These are phyloP conservation scores for Canna indica DNA, from an alignment of 176 grass and related monocot species.

Conservation along the genomic window DNA sequence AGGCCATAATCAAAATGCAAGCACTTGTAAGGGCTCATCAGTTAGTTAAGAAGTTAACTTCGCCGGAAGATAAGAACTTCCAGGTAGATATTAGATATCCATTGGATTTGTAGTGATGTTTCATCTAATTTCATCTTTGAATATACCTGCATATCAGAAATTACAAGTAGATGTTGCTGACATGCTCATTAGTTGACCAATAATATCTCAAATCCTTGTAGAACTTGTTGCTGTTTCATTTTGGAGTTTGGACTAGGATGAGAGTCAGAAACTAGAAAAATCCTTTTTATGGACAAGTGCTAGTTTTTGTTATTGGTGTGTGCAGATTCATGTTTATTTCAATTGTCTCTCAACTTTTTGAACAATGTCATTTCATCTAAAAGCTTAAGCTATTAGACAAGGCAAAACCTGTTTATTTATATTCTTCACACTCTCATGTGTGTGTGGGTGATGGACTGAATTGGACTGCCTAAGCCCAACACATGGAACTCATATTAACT, in stretches of 20 bases:
- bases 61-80: constrained; percentile 1
- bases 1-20: constrained; percentile 87
- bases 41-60: constrained; percentile 7
- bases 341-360: too few relatives aligned
- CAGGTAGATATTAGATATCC: constrained; percentile 16
- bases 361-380: too few relatives aligned
- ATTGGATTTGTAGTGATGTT: background rate
- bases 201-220: background rate
- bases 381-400: too few relatives aligned
- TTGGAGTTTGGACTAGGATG: background rate
- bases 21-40: constrained; percentile 45
- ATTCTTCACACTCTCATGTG: too few relatives aligned
- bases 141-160: background rate
- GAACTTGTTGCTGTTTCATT: background rate
- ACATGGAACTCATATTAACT: too few relatives aligned
- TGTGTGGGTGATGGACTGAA: too few relatives aligned
- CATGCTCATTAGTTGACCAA: background rate
- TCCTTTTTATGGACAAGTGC: background rate
- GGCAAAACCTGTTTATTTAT: too few relatives aligned
- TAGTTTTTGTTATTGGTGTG: background rate
- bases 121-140: background rate
- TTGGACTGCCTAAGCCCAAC: too few relatives aligned
- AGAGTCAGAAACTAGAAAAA: background rate
- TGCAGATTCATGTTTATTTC: background rate
- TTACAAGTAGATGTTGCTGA: background rate